These are phyloP conservation scores for Scheffersomyces titani DNA, from an alignment of 1,139 yeast species.

Conservation along the genomic window DNA sequence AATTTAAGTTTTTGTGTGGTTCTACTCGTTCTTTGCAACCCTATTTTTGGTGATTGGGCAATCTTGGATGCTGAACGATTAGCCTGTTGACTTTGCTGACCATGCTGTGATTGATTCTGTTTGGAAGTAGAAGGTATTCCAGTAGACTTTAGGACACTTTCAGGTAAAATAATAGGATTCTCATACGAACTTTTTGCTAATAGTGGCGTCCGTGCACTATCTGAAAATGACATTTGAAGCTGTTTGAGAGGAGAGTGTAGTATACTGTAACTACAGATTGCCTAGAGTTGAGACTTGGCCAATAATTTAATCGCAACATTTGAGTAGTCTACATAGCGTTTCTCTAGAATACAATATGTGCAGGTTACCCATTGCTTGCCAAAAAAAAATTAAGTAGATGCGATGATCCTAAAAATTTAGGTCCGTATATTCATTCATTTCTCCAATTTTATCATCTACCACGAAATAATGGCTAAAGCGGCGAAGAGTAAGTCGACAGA, in stretches of 20 bases:
- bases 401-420: conserved; percentile 8
- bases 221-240: background rate
- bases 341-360: background rate
- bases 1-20: conserved; percentile 85
- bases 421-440: background rate
- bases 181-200: conserved; percentile 32
- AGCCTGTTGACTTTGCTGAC: conserved; percentile 12
- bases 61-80: conserved; percentile 25
- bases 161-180: conserved; percentile 25
- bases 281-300: background rate
- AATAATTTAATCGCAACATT: background rate
- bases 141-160: conserved; percentile 1
- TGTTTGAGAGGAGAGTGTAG: background rate
- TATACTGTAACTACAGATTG: background rate
- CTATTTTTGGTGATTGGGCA: conserved; percentile 50
- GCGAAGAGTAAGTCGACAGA: conserved; percentile 45
- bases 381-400: conserved; percentile 7
- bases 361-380: background rate
- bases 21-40: conserved; percentile 86
- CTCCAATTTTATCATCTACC: background rate
- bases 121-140: conserved; percentile 1
- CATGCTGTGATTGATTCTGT: conserved; percentile 5
- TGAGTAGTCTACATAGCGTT: background rate
- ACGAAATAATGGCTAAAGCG: background rate
- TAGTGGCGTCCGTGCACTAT: conserved; percentile 20